Evolutionary conservation across 2,329 filamentous ascomycete species (phyloP).

Genomic region (Colletotrichum lini): DNA sequence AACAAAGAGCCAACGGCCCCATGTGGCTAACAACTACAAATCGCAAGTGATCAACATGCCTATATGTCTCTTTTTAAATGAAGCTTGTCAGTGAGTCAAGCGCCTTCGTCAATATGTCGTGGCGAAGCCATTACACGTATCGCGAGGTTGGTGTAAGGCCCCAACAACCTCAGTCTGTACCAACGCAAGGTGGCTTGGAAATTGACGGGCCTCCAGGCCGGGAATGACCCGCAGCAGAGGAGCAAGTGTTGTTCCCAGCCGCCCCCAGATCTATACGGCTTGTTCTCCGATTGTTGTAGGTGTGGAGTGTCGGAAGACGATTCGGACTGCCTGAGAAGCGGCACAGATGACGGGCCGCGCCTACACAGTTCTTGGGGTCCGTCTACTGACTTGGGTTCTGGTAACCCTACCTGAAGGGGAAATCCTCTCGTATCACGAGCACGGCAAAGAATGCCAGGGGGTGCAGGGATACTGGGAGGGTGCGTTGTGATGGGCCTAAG

Average conservation of each 20-base stretch:
- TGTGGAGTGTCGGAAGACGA: conserved; percentile 1
- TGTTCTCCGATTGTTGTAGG: background rate
- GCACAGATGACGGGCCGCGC: background rate
- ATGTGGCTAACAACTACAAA: background rate
- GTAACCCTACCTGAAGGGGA: background rate
- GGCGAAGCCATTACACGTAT: background rate
- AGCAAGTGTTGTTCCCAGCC: background rate
- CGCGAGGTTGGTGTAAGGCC: too few species aligned
- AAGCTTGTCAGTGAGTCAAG: background rate
- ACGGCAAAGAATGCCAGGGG: background rate
- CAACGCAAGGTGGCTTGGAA: background rate
- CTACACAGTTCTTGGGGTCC: conserved; percentile 1
- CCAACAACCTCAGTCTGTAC: too few species aligned
- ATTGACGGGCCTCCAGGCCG: background rate
- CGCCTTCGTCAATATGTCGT: too few species aligned
- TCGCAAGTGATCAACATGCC: background rate
- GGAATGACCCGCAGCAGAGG: background rate
- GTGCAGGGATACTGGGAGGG: background rate
- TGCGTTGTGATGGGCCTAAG: background rate
- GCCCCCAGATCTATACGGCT: background rate
- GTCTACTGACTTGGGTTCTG: background rate
- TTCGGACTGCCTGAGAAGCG: background rate
- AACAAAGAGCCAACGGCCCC: background rate
- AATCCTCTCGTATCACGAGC: background rate
- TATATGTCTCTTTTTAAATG: background rate